A percentile compares a stretch with the other conserved stretches of the same genome.
phyloP scores from a whole-genome alignment of 352 stramenopile genomes.

The Bremia lactucae region DNA sequence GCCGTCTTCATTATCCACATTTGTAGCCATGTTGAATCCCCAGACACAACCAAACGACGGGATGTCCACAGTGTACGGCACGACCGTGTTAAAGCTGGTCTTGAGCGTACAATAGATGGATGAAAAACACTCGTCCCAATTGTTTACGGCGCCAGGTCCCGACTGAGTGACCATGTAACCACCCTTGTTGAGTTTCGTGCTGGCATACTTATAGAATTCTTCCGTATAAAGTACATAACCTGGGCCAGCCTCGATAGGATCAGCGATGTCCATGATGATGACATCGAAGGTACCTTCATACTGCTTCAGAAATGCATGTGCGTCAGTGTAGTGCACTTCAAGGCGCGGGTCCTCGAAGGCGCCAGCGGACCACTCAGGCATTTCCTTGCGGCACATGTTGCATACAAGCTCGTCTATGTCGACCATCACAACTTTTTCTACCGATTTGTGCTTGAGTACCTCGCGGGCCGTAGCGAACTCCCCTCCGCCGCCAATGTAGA shows the following conservation, averaged over 20 bases:
- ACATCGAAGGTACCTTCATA: conserved; percentile 85
- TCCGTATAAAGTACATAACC: conserved; percentile 81
- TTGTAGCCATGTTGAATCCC: conserved; percentile 90
- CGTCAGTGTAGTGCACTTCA: conserved; percentile 87
- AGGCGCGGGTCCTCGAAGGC: conserved; percentile 86
- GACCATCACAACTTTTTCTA: conserved; percentile 93
- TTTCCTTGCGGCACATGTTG: conserved; percentile 87
- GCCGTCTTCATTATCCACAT: conserved; percentile 44
- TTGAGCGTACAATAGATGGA: conserved; percentile 90
- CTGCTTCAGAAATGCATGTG: conserved; percentile 82
- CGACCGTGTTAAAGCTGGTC: conserved; percentile 86
- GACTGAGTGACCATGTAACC: conserved; percentile 91
- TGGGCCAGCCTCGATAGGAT: conserved; percentile 89
- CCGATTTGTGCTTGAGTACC: conserved; percentile 83
- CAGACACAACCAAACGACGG: conserved; percentile 91
- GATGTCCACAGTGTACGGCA: conserved; percentile 88
- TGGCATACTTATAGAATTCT: conserved; percentile 89
- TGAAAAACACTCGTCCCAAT: conserved; percentile 89
- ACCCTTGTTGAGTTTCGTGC: conserved; percentile 72
- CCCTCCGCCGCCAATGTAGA: conserved; percentile 89
- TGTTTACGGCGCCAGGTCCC: conserved; percentile 81
- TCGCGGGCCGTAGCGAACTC: conserved; percentile 91
- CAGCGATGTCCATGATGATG: conserved; percentile 94
- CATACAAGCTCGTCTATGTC: conserved; percentile 92
- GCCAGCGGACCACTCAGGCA: conserved; percentile 89